Evolutionary conservation across 2,329 filamentous ascomycete genomes (phyloP).

Genomic region (Alternaria hordeiaustralica): DNA sequence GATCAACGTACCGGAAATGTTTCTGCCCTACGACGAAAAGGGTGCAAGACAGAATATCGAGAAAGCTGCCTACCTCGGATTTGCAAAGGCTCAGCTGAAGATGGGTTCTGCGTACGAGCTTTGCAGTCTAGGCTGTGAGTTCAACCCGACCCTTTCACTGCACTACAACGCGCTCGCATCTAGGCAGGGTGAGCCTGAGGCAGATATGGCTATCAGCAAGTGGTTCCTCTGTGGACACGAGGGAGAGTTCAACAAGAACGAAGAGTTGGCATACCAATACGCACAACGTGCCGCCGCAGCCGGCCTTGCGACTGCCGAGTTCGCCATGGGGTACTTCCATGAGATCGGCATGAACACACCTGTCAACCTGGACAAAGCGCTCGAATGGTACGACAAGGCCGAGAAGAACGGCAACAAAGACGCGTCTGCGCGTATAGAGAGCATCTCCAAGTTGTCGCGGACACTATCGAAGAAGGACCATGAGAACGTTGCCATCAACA

Average conservation of each 20-base stretch:
- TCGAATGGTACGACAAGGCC: slow-evolving; percentile 88
- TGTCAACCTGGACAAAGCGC: slow-evolving; percentile 81
- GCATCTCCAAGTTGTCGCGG: slow-evolving; percentile 75
- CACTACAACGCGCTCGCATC: slow-evolving; percentile 96
- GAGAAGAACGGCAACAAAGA: slow-evolving; percentile 92
- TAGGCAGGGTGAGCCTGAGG: slow-evolving; percentile 89
- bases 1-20: slow-evolving; percentile 76
- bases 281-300: slow-evolving; percentile 83
- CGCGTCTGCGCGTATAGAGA: slow-evolving; percentile 80
- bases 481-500: slow-evolving; percentile 85
- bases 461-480: slow-evolving; percentile 90
- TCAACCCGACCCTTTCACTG: slow-evolving; percentile 87
- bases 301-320: slow-evolving; percentile 88
- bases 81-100: slow-evolving; percentile 94
- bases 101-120: slow-evolving; percentile 97
- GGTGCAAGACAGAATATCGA: slow-evolving; percentile 87
- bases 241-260: slow-evolving; percentile 91
- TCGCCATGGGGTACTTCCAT: slow-evolving; percentile 96
- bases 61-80: slow-evolving; percentile 94
- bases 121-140: slow-evolving; percentile 91
- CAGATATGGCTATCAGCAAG: slow-evolving; percentile 94
- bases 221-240: slow-evolving; percentile 98
- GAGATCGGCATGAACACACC: slow-evolving; percentile 93
- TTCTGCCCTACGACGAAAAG: slow-evolving; percentile 74
- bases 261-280: slow-evolving; percentile 89